Base-by-base conservation (phyloP, 2,329 filamentous ascomycete genomes). In the Penicillium aurantiogriseum region DNA sequence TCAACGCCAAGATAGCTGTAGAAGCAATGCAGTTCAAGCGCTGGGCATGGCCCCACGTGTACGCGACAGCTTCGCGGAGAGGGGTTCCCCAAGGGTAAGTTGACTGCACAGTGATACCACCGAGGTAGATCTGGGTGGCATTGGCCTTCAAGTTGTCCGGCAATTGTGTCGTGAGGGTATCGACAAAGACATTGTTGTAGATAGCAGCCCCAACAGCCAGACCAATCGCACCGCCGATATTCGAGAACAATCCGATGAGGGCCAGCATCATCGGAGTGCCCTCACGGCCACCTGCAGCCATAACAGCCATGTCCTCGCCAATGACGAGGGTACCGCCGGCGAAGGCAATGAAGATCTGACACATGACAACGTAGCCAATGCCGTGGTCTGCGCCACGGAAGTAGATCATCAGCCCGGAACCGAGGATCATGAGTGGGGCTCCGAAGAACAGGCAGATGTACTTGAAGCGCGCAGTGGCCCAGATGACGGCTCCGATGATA, bases 111-210 rank as follows among this genome's bases (percentile, higher is more conserved):
- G 54, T 19, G 39, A 70, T 72, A 1, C 71, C 71, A 9, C 62
- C 66, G 3, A 63, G 7, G 49, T 64, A 73, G 27, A 76, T 69
- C 1, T 51, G 27, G 2, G 67, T 60, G 13, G 62, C 59, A 39
- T 70, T 65, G 0, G 59, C 44, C 48, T 65, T 63, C 33, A 59
- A 19, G 8, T 63, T 58, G 0, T 54, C 65, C 0, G 84, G 83
- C 0, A 86, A 73, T 53, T 77, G 73, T 27, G 67, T 66, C 33
- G 61, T 59, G 11, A 87, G 75, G 0, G 77, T 75, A 2, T 72
- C 65, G 9, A 77, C 77, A 69, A 88, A 84, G 1, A 81, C 80
- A 58, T 81, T 79, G 2, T 80, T 83, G 82, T 85, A 89, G 61
- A 89, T 85, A 25, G 66, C 63, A 4, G 67, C 64, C 0, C 63